Base-by-base conservation (phyloP, 768 basidiomycete species). In the Amanita jacksonii region DNA sequence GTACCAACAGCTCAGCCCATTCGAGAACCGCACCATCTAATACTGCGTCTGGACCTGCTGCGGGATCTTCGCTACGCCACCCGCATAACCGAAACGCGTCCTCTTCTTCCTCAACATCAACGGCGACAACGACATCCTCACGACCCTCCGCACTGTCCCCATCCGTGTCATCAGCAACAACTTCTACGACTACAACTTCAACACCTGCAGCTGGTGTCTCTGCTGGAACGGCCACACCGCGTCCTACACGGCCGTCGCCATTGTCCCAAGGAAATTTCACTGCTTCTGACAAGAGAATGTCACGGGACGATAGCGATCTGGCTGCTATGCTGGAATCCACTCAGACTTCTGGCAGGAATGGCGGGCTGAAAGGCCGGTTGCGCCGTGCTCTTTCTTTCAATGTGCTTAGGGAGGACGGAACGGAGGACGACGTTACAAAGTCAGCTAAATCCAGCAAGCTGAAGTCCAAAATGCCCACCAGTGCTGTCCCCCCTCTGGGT, bases 291-390 rank as follows among this genome's bases (percentile, higher is more conserved):
- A 77, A 81, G 54, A 77, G 85, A 41, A 82, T 84, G 74, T 85
- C 85, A 16, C 73, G 75, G 48, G 81, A 85, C 61, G 83, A 86
- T 54, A 81, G 76, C 46, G 81, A 85, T 62, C 66, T 83, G 22
- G 73, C 70, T 1, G 65, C 76, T 36, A 71, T 80, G 65, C 61
- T 70, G 5, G 72, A 74, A 51, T 53, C 66, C 33, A 55, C 60
- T 10, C 65, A 64, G 6, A 57, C 58, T 30, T 56, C 63, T 20
- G 59, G 68, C 34, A 74, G 81, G 45, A 71, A 73, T 46, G 72
- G 76, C 10, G 89, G 89, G 0, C 68, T 93, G 51, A 91, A 89
- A 58, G 80, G 77, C 52, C 76, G 78, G 45, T 68, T 89, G 27
- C 77, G 83, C 30, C 77, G 85, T 18, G 85, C 80, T 5, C 66